Conservation (phyloP, 768 basidiomycete species). For the Gymnopilus junonius region DNA sequence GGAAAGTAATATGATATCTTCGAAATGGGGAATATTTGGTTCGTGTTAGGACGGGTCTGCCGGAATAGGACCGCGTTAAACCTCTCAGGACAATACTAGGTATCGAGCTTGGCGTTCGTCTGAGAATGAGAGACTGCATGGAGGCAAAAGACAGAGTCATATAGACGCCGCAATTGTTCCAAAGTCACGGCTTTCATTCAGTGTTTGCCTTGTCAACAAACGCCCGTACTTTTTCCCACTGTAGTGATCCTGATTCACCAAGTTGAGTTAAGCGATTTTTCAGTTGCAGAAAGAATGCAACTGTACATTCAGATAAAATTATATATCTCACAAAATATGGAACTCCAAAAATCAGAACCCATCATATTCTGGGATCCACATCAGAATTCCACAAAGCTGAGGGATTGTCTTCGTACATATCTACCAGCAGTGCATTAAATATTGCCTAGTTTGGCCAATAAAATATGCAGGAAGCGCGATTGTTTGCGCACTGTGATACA, state of each 20-base stretch:
- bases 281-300: no score
- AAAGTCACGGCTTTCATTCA: background rate
- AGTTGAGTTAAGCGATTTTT: background rate
- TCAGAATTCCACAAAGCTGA: conserved; percentile 33
- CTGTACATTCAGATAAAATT: background rate
- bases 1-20: background rate
- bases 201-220: background rate
- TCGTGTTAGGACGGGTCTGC: background rate
- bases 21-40: background rate
- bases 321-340: conserved; percentile 43
- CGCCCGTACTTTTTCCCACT: background rate
- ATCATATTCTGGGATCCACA: conserved; percentile 66
- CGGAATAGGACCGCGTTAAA: background rate
- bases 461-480: conserved; percentile 50
- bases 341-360: conserved; percentile 71
- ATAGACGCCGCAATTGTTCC: background rate
- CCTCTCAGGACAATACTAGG: background rate
- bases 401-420: conserved; percentile 58
- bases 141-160: background rate
- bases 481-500: conserved; percentile 39
- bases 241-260: no score
- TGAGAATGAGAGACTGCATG: background rate
- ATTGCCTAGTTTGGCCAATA: conserved; percentile 69
- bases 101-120: background rate
- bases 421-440: conserved; percentile 49